phyloP scores from a whole-genome alignment of 1,139 yeast species.

The Sugiyamaella castrensis region DNA sequence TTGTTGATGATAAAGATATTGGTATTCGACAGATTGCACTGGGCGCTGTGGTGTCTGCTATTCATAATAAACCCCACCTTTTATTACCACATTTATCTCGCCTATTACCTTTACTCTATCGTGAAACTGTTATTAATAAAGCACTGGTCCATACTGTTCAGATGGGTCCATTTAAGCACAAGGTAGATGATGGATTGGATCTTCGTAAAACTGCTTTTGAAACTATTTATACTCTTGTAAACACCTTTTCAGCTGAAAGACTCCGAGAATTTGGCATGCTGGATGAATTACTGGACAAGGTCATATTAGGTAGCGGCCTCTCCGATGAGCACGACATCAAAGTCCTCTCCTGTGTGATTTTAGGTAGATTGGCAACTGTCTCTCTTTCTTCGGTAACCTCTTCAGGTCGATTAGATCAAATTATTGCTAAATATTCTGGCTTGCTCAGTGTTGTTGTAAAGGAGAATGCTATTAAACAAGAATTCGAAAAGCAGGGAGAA shows the following conservation, averaged over 20 bases:
- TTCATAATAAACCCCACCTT: conserved; percentile 55
- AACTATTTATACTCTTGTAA: conserved; percentile 54
- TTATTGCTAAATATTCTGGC: conserved; percentile 38
- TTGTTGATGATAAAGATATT: conserved; percentile 34
- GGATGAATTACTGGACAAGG: conserved; percentile 35
- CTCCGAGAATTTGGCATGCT: conserved; percentile 33
- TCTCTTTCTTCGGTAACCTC: conserved; percentile 18
- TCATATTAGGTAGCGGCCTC: conserved; percentile 36
- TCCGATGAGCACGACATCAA: conserved; percentile 47
- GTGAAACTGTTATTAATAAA: conserved; percentile 55
- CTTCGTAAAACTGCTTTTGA: conserved; percentile 74
- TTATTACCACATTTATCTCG: conserved; percentile 49
- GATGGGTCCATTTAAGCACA: conserved; percentile 87
- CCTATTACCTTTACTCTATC: conserved; percentile 52
- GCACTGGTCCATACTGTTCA: conserved; percentile 64
- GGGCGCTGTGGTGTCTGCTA: conserved; percentile 57
- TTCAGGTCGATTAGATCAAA: conserved; percentile 22
- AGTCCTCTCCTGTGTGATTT: conserved; percentile 42
- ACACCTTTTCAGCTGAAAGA: conserved; percentile 28
- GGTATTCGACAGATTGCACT: conserved; percentile 52
- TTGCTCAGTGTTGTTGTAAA: conserved; percentile 41
- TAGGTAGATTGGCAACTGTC: conserved; percentile 38
- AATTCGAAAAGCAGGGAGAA: conserved; percentile 46
- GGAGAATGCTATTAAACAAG: conserved; percentile 51
- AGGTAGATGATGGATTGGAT: conserved; percentile 74